These are phyloP conservation scores for Cyberlindnera maritima DNA, from an alignment of 805 yeast species.

Conservation along the genomic window DNA sequence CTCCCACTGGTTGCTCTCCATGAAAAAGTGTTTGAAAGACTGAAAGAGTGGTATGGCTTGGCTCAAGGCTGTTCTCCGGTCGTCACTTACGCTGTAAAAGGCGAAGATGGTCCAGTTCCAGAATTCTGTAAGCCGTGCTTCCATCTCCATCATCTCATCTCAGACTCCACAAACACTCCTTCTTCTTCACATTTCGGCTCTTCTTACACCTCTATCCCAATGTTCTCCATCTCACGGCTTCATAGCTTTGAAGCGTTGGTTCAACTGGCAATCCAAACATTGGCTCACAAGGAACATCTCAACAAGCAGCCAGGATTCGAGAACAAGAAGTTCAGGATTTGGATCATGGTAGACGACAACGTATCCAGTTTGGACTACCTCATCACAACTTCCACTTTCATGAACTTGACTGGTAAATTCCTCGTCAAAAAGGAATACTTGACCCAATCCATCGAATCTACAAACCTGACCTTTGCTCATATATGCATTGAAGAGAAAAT, in stretches of 20 bases:
- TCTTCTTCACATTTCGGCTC: slow-evolving; percentile 7
- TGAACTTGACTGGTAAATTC: slow-evolving; percentile 23
- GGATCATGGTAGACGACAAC: slow-evolving; percentile 22
- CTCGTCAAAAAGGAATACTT: slow-evolving; percentile 25
- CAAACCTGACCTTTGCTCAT: slow-evolving; percentile 25
- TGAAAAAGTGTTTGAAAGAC: slow-evolving; percentile 41
- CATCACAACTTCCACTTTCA: slow-evolving; percentile 30
- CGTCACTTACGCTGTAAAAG: slow-evolving; percentile 33
- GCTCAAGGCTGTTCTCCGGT: slow-evolving; percentile 37
- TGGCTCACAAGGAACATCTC: slow-evolving; percentile 17
- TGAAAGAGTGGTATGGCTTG: slow-evolving; percentile 55
- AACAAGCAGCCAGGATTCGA: slow-evolving; percentile 2
- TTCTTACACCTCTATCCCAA: slow-evolving; percentile 25
- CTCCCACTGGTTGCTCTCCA: slow-evolving; percentile 37
- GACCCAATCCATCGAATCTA: slow-evolving; percentile 20
- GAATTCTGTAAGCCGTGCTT: slow-evolving; percentile 37
- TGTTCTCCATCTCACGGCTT: slow-evolving; percentile 34
- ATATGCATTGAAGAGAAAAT: slow-evolving; percentile 34
- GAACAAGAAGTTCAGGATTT: slow-evolving; percentile 19
- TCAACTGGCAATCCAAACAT: slow-evolving; percentile 13
- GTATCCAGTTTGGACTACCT: slow-evolving; percentile 14
- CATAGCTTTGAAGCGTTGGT: slow-evolving; percentile 24
- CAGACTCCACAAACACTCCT: slow-evolving; percentile 2
- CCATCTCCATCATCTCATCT: slow-evolving; percentile 32
- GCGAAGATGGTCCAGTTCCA: slow-evolving; percentile 29